Evolutionary conservation across 225 moss, liverwort and hornwort species (phyloP), one percentile per base, ranked within the genome.

Genomic region (Marchantia polymorpha): DNA sequence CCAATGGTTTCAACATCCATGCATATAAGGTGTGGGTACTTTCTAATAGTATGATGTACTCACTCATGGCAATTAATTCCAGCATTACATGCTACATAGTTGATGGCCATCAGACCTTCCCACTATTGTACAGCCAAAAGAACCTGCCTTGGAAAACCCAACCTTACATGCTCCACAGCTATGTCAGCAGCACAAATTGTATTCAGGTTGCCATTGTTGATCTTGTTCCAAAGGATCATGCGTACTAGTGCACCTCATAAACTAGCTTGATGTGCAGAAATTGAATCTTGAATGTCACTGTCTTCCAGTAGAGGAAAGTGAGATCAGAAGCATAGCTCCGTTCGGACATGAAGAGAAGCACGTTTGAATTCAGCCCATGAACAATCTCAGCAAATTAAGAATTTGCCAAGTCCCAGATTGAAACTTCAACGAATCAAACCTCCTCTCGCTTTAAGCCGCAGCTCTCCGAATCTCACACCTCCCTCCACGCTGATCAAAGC

Each of bases 1-100:
- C 96, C 96, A 71, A 97, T 97, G 56, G 93, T 94, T 82, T 97
- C 94, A 61, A 97, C 97, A 74, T 97, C 94, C 71, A 97, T 94
- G 81, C 93, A 79, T 46, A 85, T 89, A 77, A 97, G 83, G 48
- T 93, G 92, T 78, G 97, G 97, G 64, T 93, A 97, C 91, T 97
- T 97, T 30, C 90, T 93, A 69, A 97, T 87, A 56, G 94, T 94
- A 74, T 97, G 93, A 19, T 91, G 86, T 22, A 88, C 88, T 65
- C 97, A 86, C 70, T 97, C 94, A 87, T 94, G 94, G 27, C 97
- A 94, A 70, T 85, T 89, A 53, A 97, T 82, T 59, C 94, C 97
- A 12, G 86, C 89, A 75, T 93, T 92, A 61, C 97, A 86, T 78
- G 97, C 97, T 63, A 94, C 89, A 82, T 97, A 97, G 53, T 97